A percentile compares a stretch with the other conserved stretches of the same genome.
Conservation (phyloP, 2,329 filamentous ascomycete genomes). For the Arthrobotrys sinensis region DNA sequence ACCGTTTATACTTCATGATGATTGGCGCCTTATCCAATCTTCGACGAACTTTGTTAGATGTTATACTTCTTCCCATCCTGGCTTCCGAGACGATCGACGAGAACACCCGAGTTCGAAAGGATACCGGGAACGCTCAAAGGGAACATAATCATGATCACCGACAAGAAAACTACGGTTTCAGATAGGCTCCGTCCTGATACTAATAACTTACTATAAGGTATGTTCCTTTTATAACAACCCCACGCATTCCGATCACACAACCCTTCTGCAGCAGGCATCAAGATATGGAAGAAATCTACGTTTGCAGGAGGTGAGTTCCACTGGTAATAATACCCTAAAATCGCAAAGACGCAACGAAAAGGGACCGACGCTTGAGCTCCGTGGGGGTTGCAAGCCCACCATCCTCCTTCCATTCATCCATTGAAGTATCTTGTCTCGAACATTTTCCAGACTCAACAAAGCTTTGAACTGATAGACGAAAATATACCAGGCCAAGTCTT, state of each 20-base stretch:
- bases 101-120: constrained; percentile 30
- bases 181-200: constrained; percentile 29
- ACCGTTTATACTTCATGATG: constrained; percentile 49
- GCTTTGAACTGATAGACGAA: constrained; percentile 33
- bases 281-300: constrained; percentile 51
- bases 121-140: constrained; percentile 27
- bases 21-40: constrained; percentile 46
- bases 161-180: constrained; percentile 28
- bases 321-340: constrained; percentile 19
- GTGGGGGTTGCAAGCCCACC: constrained; percentile 43
- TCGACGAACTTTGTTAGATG: constrained; percentile 19
- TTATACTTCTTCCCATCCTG: constrained; percentile 25
- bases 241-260: constrained; percentile 47
- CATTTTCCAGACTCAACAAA: constrained; percentile 12
- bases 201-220: constrained; percentile 19
- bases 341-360: constrained; percentile 40
- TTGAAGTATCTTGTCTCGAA: background rate
- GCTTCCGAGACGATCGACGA: constrained; percentile 49
- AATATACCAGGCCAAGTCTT: constrained; percentile 38
- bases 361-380: constrained; percentile 34
- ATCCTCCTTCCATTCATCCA: constrained; percentile 34
- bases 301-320: constrained; percentile 57
- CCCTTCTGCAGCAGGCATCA: constrained; percentile 36
- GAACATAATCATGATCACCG: constrained; percentile 20
- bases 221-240: constrained; percentile 33